phyloP scores from a whole-genome alignment of 768 basidiomycete genomes.

The Ramaria sp. region DNA sequence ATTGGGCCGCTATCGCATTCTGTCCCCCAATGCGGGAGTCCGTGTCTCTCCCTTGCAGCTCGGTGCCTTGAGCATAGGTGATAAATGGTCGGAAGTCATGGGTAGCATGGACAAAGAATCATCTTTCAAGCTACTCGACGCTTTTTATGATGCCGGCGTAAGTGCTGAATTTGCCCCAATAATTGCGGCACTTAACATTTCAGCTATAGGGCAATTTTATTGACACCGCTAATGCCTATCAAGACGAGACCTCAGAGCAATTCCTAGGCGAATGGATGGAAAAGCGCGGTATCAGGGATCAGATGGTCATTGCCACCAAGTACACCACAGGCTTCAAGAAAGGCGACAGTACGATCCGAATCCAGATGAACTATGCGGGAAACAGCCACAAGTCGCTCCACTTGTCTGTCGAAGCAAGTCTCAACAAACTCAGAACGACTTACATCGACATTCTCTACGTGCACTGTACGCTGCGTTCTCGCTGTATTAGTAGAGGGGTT shows the following conservation, averaged over 20 bases:
- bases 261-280: conserved; percentile 35
- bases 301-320: conserved; percentile 26
- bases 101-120: conserved; percentile 28
- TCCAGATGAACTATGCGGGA: conserved; percentile 31
- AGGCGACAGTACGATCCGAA: conserved; percentile 11
- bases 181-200: not conserved
- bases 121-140: conserved; percentile 31
- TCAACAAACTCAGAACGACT: conserved; percentile 44
- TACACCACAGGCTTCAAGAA: conserved; percentile 6
- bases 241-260: conserved; percentile 25
- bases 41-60: conserved; percentile 21
- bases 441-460: conserved; percentile 51
- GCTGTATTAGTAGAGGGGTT: too few relatives aligned
- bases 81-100: conserved; percentile 15
- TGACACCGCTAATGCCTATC: conserved; percentile 14
- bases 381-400: conserved; percentile 28
- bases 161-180: not conserved
- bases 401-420: conserved; percentile 23
- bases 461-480: conserved; percentile 23
- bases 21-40: conserved; percentile 14
- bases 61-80: conserved; percentile 19
- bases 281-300: conserved; percentile 24
- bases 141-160: conserved; percentile 27
- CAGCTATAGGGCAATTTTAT: too few relatives aligned
- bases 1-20: conserved; percentile 19